Conservation (phyloP, 371 early-diverging fungal species). For the Rhizomucor miehei region DNA sequence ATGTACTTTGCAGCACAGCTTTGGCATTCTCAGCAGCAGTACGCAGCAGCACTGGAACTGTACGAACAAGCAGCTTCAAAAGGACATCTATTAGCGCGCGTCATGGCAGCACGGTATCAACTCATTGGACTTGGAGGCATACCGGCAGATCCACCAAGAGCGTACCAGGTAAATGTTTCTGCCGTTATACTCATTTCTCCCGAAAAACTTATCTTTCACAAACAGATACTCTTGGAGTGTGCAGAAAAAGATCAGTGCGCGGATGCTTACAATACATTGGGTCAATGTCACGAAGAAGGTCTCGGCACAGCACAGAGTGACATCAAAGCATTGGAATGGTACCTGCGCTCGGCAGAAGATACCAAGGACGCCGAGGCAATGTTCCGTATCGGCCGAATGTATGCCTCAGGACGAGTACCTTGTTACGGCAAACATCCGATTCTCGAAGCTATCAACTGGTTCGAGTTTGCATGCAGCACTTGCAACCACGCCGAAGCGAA, state of each 20-base stretch:
- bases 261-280: constrained; percentile 35
- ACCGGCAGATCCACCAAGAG: constrained; percentile 33
- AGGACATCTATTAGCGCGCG: constrained; percentile 34
- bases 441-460: constrained; percentile 33
- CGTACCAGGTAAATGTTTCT: constrained; percentile 28
- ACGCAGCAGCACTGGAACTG: constrained; percentile 38
- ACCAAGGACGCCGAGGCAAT: constrained; percentile 42
- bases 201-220: not conserved
- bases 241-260: constrained; percentile 34
- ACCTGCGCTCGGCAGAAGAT: constrained; percentile 27
- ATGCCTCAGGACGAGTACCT: constrained; percentile 18
- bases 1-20: constrained; percentile 41
- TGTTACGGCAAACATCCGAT: constrained; percentile 14
- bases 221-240: constrained; percentile 38
- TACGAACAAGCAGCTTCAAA: constrained; percentile 39
- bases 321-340: constrained; percentile 40
- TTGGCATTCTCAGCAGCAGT: constrained; percentile 46
- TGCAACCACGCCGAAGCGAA: constrained; percentile 32
- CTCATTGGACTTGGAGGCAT: constrained; percentile 33
- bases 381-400: constrained; percentile 39
- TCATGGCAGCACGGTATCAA: constrained; percentile 41
- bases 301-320: constrained; percentile 46
- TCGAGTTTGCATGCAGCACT: constrained; percentile 24
- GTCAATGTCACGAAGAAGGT: constrained; percentile 46
- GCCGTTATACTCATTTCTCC: not conserved